These are phyloP conservation scores for Alliaria petiolata DNA, from an alignment of 345 rosid genomes.

Conservation along the genomic window DNA sequence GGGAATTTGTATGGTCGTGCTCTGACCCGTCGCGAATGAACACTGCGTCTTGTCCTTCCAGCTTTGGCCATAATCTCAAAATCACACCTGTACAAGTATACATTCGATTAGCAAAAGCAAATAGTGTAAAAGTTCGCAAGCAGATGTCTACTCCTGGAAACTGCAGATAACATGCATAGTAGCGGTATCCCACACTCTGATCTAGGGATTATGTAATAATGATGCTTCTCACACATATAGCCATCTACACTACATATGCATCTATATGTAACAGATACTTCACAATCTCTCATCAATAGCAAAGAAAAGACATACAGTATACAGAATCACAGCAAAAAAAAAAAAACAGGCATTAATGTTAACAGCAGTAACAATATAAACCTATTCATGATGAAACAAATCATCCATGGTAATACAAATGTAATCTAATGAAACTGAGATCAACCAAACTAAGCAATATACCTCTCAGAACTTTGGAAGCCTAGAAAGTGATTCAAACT, in stretches of 20 bases:
- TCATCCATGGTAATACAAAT: background rate
- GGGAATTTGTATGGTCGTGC: conserved; percentile 48
- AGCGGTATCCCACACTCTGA: no score
- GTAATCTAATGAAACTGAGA: background rate
- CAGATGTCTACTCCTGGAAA: background rate
- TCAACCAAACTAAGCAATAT: background rate
- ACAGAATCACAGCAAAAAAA: background rate
- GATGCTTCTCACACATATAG: no score
- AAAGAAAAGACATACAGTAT: background rate
- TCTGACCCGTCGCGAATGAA: conserved; percentile 47
- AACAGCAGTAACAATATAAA: background rate
- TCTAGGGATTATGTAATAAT: no score
- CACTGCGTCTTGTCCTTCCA: conserved; percentile 52
- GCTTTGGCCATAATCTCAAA: conserved; percentile 57
- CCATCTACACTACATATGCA: no score
- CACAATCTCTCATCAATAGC: background rate
- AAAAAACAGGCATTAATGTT: background rate
- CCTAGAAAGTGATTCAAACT: background rate
- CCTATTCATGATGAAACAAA: background rate
- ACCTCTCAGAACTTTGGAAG: background rate
- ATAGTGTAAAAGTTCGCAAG: background rate
- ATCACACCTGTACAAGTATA: conserved; percentile 10
- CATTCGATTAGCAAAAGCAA: background rate
- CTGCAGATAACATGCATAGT: background rate
- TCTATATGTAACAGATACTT: background rate